phyloP scores from a whole-genome alignment of 2,329 filamentous ascomycete species.

The Nothopassalora personata region DNA sequence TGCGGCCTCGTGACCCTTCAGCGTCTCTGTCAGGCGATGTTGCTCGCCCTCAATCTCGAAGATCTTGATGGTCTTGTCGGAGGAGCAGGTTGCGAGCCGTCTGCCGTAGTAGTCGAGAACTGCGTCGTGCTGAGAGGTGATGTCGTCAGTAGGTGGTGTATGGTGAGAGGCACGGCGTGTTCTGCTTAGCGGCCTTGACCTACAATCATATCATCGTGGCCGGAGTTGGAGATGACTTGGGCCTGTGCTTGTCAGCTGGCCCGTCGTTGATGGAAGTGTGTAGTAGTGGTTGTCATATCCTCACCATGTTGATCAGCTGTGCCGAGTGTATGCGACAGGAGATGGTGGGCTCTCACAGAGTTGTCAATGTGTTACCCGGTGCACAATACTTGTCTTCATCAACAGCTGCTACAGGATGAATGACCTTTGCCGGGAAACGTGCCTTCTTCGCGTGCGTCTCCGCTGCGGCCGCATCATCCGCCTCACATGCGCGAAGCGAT shows the following conservation, averaged over 20 bases:
- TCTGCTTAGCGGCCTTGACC: slow-evolving; percentile 36
- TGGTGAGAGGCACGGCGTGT: background rate
- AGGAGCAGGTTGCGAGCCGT: slow-evolving; percentile 92
- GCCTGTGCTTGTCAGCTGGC: slow-evolving; percentile 44
- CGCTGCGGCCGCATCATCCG: background rate
- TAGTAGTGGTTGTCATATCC: background rate
- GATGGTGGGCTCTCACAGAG: background rate
- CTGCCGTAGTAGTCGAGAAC: slow-evolving; percentile 98
- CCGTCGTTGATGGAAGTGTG: background rate
- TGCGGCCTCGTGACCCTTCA: slow-evolving; percentile 97
- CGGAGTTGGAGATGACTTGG: slow-evolving; percentile 76
- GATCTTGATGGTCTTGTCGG: slow-evolving; percentile 98
- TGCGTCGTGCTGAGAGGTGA: slow-evolving; percentile 72
- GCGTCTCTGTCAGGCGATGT: slow-evolving; percentile 82
- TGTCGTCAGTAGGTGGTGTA: background rate
- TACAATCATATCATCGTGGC: slow-evolving; percentile 99
- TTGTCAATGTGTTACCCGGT: background rate
- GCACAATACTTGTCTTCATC: background rate
- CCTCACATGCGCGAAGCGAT: background rate
- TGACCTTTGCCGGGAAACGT: background rate
- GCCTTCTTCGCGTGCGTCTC: background rate
- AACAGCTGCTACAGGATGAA: background rate
- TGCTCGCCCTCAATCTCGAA: slow-evolving; percentile 94
- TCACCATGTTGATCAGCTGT: background rate
- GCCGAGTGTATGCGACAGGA: background rate